Evolutionary conservation across 257 asterid species (phyloP).

Genomic region (Solanum arcanum): DNA sequence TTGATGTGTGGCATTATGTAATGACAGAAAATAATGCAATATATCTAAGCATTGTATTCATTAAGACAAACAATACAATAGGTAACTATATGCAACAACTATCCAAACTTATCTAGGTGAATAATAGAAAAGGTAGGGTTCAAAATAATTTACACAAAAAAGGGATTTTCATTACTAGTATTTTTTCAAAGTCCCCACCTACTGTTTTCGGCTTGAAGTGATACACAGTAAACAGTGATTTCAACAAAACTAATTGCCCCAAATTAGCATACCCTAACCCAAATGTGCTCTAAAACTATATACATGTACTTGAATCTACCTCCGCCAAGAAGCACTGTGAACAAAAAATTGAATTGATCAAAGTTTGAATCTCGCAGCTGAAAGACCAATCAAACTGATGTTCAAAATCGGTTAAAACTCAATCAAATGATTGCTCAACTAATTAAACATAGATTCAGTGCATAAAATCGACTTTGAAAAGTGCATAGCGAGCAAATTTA

Average conservation of each 20-base stretch:
- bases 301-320: neutral
- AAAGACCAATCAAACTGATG: neutral
- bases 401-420: neutral
- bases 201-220: neutral
- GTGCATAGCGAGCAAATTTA: neutral
- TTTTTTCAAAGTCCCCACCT: neutral
- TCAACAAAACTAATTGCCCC: neutral
- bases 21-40: neutral
- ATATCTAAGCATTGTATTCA: neutral
- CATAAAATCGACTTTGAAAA: neutral
- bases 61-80: neutral
- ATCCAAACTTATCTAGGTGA: neutral
- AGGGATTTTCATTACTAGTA: neutral
- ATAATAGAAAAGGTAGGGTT: neutral
- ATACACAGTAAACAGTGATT: neutral
- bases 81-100: neutral
- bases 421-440: neutral
- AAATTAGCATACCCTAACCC: neutral
- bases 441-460: neutral
- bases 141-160: neutral
- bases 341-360: neutral
- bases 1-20: neutral
- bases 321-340: neutral
- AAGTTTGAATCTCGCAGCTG: neutral
- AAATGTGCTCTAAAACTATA: neutral